These are phyloP conservation scores for Akanthomyces lecanii DNA, from an alignment of 2,329 filamentous ascomycete species.

Conservation along the genomic window DNA sequence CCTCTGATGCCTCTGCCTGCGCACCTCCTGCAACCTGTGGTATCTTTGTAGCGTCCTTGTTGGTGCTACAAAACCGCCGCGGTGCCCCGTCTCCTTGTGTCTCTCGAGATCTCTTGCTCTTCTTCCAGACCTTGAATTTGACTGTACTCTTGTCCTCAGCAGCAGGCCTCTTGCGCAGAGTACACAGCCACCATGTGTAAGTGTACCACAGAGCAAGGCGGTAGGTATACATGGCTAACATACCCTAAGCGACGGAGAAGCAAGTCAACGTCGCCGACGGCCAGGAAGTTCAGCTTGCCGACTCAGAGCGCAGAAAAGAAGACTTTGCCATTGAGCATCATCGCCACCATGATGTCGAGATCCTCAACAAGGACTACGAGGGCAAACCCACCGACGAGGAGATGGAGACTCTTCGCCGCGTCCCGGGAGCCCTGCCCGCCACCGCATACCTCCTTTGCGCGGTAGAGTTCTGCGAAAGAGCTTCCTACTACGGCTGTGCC, in stretches of 20 bases:
- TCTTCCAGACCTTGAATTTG: not conserved
- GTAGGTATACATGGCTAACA: not conserved
- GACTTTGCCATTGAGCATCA: not conserved
- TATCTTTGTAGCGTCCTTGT: not conserved
- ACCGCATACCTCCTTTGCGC: slow-evolving; percentile 54
- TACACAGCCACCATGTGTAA: slow-evolving; percentile 6
- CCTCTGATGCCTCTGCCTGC: not conserved
- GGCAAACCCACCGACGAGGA: slow-evolving; percentile 52
- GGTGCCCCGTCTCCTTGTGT: not conserved
- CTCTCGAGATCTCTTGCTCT: not conserved
- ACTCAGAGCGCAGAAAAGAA: not conserved
- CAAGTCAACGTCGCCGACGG: not conserved
- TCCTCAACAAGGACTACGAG: slow-evolving; percentile 26
- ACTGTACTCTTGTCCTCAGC: not conserved
- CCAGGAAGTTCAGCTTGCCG: slow-evolving; percentile 2
- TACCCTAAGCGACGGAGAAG: not conserved
- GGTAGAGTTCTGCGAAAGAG: slow-evolving; percentile 58
- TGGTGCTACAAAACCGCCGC: slow-evolving; percentile 10
- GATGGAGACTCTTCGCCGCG: slow-evolving; percentile 46
- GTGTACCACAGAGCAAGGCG: not conserved
- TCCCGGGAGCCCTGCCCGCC: slow-evolving; percentile 47
- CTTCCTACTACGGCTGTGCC: slow-evolving; percentile 50
- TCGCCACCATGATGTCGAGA: slow-evolving; percentile 17
- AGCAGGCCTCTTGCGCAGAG: not conserved
- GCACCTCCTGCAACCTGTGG: not conserved